Evolutionary conservation across 2,329 filamentous ascomycete genomes (phyloP).

Genomic region (Neonectria neomacrospora): DNA sequence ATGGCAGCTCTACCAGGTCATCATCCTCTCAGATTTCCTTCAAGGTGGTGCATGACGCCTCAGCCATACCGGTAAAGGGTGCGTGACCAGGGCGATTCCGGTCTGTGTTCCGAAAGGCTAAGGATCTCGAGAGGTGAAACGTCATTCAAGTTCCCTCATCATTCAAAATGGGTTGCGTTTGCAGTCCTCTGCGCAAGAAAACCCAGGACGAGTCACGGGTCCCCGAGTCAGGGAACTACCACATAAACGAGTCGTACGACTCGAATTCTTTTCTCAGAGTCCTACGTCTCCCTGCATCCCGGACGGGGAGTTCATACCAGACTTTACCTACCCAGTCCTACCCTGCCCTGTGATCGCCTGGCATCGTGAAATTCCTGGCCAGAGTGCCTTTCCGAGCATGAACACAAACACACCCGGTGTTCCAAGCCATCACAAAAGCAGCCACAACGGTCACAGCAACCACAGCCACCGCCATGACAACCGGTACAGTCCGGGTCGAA

Average conservation of each 20-base stretch:
- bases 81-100: too few relatives aligned
- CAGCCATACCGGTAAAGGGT: too few relatives aligned
- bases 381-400: neutral
- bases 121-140: too few relatives aligned
- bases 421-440: neutral
- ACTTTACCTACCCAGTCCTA: neutral
- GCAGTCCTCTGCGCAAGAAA: neutral
- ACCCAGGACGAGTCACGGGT: neutral
- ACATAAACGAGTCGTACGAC: neutral
- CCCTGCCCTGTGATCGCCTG: neutral
- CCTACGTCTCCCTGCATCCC: neutral
- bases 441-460: neutral
- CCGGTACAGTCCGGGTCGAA: neutral
- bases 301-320: neutral
- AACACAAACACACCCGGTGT: neutral
- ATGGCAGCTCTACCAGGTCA: too few relatives aligned
- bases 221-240: neutral
- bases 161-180: neutral
- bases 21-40: too few relatives aligned
- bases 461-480: neutral
- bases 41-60: too few relatives aligned
- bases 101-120: too few relatives aligned
- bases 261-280: neutral
- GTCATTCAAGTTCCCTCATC: too few relatives aligned
- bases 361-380: neutral